These are phyloP conservation scores for Pseudocohnilembus persalinus DNA, from an alignment of 169 alveolate genomes.

Conservation along the genomic window DNA sequence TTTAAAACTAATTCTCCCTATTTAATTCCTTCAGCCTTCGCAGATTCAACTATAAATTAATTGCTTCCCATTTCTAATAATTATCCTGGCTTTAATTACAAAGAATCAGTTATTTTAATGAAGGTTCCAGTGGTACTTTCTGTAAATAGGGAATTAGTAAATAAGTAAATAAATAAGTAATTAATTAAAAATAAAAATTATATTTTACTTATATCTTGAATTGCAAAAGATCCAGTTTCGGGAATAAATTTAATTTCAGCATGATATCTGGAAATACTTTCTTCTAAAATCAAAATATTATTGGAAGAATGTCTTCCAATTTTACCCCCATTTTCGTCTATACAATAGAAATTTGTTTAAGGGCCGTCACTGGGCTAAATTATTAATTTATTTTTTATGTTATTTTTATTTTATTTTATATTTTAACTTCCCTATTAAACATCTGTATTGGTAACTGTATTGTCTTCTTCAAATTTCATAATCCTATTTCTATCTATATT, in stretches of 20 bases:
- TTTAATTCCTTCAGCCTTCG: not conserved
- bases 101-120: slow-evolving; percentile 54
- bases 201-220: slow-evolving; percentile 19
- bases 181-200: no score
- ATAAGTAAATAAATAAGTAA: not conserved
- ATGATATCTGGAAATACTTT: slow-evolving; percentile 45
- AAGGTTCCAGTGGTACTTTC: slow-evolving; percentile 73
- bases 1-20: slow-evolving; percentile 3
- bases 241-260: slow-evolving; percentile 42
- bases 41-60: slow-evolving; percentile 55
- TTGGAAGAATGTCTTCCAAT: slow-evolving; percentile 49
- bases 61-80: slow-evolving; percentile 67
- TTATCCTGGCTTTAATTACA: slow-evolving; percentile 51
- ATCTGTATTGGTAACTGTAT: not conserved
- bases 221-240: slow-evolving; percentile 22
- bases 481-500: slow-evolving; percentile 6
- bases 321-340: slow-evolving; percentile 46
- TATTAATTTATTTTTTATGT: slow-evolving; percentile 32
- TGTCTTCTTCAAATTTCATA: slow-evolving; percentile 1
- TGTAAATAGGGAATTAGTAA: not conserved
- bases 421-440: slow-evolving; percentile 4
- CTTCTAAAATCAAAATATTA: slow-evolving; percentile 44
- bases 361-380: slow-evolving; percentile 46
- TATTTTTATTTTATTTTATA: slow-evolving; percentile 5
- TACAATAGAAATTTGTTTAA: slow-evolving; percentile 42